A percentile compares a stretch with the other conserved stretches of the same genome.
These are phyloP conservation scores for Pyricularia pennisetigena DNA, from an alignment of 2,329 filamentous ascomycete genomes.

Conservation along the genomic window DNA sequence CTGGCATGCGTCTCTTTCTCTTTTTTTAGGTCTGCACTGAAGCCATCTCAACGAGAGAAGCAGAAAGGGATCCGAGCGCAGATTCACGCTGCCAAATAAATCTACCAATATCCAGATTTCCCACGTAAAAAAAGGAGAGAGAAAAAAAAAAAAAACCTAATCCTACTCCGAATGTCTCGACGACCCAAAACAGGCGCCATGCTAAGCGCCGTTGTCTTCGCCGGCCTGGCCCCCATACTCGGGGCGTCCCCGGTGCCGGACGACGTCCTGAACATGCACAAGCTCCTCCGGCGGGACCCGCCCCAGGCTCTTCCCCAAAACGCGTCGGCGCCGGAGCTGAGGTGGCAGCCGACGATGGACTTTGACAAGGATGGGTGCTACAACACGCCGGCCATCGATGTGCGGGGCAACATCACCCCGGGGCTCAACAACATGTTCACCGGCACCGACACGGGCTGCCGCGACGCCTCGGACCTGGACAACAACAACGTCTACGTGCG, in stretches of 20 bases:
- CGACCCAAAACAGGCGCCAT: neutral
- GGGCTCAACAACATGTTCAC: constrained; percentile 14
- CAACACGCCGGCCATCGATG: constrained; percentile 34
- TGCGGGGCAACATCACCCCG: constrained; percentile 19
- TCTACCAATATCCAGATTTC: neutral
- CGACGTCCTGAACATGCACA: neutral
- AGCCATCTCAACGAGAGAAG: neutral
- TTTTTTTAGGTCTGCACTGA: neutral
- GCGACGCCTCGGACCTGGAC: constrained; percentile 14
- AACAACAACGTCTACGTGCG: constrained; percentile 30
- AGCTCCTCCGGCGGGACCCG: constrained; percentile 5
- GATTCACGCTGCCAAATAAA: neutral
- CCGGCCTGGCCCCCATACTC: neutral
- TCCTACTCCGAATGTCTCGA: neutral
- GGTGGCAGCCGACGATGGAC: constrained; percentile 26
- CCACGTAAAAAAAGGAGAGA: neutral
- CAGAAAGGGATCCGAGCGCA: neutral
- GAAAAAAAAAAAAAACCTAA: neutral
- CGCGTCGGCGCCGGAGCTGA: constrained; percentile 17
- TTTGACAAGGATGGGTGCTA: constrained; percentile 31
- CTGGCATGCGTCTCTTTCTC: neutral
- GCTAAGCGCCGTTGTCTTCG: neutral
- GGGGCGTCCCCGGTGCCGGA: neutral
- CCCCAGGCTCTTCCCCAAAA: constrained; percentile 19
- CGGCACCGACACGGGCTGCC: constrained; percentile 13